Evolutionary conservation across 768 basidiomycete genomes (phyloP), one percentile per base, ranked within the genome.

Genomic region (Termitomyces eurrhizus): DNA sequence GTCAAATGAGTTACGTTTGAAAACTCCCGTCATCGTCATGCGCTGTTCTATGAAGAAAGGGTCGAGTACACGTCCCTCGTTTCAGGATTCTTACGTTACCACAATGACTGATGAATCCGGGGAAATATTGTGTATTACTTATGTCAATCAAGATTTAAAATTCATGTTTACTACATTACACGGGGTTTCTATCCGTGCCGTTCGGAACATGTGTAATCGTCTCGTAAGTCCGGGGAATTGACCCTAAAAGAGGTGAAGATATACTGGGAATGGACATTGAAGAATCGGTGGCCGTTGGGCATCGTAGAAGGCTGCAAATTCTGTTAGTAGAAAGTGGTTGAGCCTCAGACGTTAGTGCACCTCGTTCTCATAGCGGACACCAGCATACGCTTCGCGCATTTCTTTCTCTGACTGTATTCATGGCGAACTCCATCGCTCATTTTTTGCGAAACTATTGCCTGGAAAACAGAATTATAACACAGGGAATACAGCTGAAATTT

Each of bases 1-100:
- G 77, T 77, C 16, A 77, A 76, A 62, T 82, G 80, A 81, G 69
- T 77, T 39, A 77, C 72, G 6, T 77, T 82, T 49, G 70, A 74
- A 41, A 68, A 78, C 21, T 4, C 77, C 78, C 4, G 77, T 21
- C 21, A 21, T 21, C 21, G 78, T 52, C 82, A 83, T 63, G 69
- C 70, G n/a, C 74, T 80, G 14, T 72, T 74, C 32, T 73, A 69
- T 55, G 82, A 82, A 67, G 80, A 81, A 67, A 64, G 69, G 32
- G 75, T 75, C 48, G 64, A 67, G 59, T 81, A 74, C 64, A 72
- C 81, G 71, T 44, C 73, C 44, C 52, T 77, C 0, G 68, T 78
- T 3, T 66, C 60, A 18, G 66, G 71, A 7, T 80, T 78, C 52
- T 62, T 79, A 61, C 50, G 29, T 35, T 35, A 36, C 32, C 32